Base-by-base conservation (phyloP, 192 early-diverging fungal species). In the Coemansia sp. region DNA sequence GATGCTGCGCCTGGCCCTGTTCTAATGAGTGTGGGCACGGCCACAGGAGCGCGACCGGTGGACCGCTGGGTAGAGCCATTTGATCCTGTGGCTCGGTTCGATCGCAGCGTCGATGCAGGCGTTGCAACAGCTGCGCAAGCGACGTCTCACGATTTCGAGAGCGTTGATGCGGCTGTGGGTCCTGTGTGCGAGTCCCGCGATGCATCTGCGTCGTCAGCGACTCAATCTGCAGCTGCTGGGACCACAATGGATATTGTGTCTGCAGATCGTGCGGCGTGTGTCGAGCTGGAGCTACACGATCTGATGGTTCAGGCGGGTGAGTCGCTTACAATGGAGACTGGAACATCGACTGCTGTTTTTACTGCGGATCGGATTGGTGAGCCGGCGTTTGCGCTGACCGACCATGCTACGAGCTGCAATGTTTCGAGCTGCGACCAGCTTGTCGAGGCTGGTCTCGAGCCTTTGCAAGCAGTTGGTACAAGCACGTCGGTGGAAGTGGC, bases 61-160 rank as follows among this genome's bases (percentile, higher is more conserved):
- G 61, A 62, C 8, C 60, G 71, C n/a, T 70, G 64, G 67, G 66
- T 68, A 14, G 71, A 79, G 50, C 74, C 74, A 3, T 64, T 66
- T 61, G 74, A 76, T 25, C 74, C 68, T 0, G 74, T 76, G 15
- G 28, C 31, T 2, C 70, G 67, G 68, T 25, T 5, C 0, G 57
- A 60, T 46, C 48, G 56, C 14, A 37, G 42, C 28, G 0, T 53
- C 71, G 11, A 28, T 34, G 12, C 68, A 65, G 1, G 38, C 50
- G 65, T 34, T 2, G 21, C 12, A 5, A 64, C 60, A 7, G 46
- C 58, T 3, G 58, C 70, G 12, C 17, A 37, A 3, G 49, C 64
- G 12, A 68, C 68, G 3, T 64, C 53, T 8, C 60, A 61, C 14
- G 68, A 56, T 12, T 38, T 71, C 21, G 60, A 52, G 12, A 56